Evolutionary conservation across 2,329 filamentous ascomycete species (phyloP), one percentile per base, ranked within the genome.

Genomic region (Botrytis deweyae): DNA sequence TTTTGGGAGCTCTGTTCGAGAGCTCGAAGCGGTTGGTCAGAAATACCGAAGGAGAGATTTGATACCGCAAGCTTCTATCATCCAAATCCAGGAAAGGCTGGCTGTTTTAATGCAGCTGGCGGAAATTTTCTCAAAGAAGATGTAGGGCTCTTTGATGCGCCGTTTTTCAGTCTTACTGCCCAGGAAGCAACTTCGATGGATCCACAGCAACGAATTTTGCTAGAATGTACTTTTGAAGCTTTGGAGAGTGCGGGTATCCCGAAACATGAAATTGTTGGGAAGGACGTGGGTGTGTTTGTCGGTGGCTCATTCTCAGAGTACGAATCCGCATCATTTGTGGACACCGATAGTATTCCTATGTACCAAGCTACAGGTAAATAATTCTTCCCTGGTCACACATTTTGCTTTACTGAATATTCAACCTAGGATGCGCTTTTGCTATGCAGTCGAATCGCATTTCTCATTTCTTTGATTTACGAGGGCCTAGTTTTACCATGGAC

Each of bases 1-100:
- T 88, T 94, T 55, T 94, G 92, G 92, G 89, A 93, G 74, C 84
- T 94, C 10, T 85, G 94, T 29, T 88, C 89, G 79, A 90, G 91
- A 81, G 92, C 92, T 59, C 77, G 72, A 58, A 69, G 55, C 40
- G 72, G 72, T 61, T 70, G 72, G 72, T 69, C 64, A n/a, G 72
- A 70, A 70, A 70, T 73, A 70, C 72, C 72, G 12, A 73, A 73
- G 38, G 72, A 73, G 9, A 69, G 72, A 62, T 73, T 69, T 62
- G 72, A 73, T 18, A 46, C 64, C 9, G 46, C 64, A 55, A 69
- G 55, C 72, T 73, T 73, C 63, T 73, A 70, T 40, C 72, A 73
- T 44, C 70, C 70, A 6, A 72, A 72, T 33, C 62, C 70, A 22
- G 70, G 70, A 22, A 72, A 72, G n/a, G 70, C 46, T 4, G 70